Evolutionary conservation across 208 protist genomes (phyloP).

Genomic region (Phytomonas sp.): DNA sequence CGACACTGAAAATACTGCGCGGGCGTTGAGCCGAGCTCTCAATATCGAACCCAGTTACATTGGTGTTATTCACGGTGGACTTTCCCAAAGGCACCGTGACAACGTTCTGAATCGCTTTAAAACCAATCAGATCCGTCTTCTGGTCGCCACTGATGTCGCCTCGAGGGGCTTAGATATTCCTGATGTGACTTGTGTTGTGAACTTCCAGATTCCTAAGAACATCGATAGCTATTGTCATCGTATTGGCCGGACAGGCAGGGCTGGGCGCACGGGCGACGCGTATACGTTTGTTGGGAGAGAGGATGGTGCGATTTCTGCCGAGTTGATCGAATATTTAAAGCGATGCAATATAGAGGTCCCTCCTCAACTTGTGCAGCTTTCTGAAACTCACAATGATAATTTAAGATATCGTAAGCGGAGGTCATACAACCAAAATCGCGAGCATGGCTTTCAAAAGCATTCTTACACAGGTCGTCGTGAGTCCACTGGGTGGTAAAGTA

Average conservation of each 20-base stretch:
- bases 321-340: conserved; percentile 64
- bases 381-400: conserved; percentile 17
- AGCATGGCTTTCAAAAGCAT: conserved; percentile 1
- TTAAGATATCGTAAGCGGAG: neutral
- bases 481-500: neutral
- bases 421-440: neutral
- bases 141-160: conserved; percentile 93
- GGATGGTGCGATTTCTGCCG: conserved; percentile 43
- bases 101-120: conserved; percentile 88
- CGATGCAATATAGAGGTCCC: conserved; percentile 58
- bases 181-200: conserved; percentile 91
- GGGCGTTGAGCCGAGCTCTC: conserved; percentile 50
- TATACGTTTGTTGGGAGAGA: conserved; percentile 75
- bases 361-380: conserved; percentile 32
- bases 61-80: conserved; percentile 92
- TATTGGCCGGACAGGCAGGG: conserved; percentile 92
- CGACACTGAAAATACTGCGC: conserved; percentile 65
- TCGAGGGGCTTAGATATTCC: conserved; percentile 92
- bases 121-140: conserved; percentile 66
- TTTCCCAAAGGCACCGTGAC: conserved; percentile 87
- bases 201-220: conserved; percentile 88
- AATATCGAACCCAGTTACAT: conserved; percentile 65
- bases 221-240: conserved; percentile 95
- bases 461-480: neutral
- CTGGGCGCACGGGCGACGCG: conserved; percentile 69